Conservation (phyloP, 805 yeast genomes). For the Kuraishia hungarica region DNA sequence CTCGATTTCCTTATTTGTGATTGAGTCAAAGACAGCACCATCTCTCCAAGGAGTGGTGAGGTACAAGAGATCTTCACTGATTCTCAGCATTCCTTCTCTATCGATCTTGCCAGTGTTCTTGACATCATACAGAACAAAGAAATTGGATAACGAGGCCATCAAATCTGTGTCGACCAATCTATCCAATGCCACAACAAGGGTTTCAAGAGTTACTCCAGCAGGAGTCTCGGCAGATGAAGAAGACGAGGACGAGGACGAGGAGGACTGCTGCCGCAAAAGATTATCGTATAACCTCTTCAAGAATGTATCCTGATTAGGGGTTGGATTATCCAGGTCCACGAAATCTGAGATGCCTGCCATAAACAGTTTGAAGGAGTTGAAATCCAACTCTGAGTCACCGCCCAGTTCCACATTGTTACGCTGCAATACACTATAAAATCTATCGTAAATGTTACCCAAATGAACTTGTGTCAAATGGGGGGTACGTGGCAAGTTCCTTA, state of each 20-base stretch:
- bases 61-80: constrained; percentile 81
- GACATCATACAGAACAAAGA: constrained; percentile 67
- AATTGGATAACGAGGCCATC: constrained; percentile 69
- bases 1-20: constrained; percentile 58
- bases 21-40: constrained; percentile 51
- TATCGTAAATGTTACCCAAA: constrained; percentile 69
- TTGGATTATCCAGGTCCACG: constrained; percentile 35
- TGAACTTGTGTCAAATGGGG: constrained; percentile 49
- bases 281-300: constrained; percentile 53
- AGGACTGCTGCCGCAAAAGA: constrained; percentile 35
- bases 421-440: constrained; percentile 71
- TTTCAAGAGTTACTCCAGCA: constrained; percentile 51
- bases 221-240: constrained; percentile 25
- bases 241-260: neutral
- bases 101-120: constrained; percentile 53
- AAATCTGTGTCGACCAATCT: constrained; percentile 62
- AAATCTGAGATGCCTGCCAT: constrained; percentile 78
- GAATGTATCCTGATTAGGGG: constrained; percentile 33
- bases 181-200: constrained; percentile 68
- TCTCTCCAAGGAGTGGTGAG: constrained; percentile 85
- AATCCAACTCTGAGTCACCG: constrained; percentile 59
- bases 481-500: constrained; percentile 76
- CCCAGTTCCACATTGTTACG: constrained; percentile 45
- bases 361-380: constrained; percentile 61
- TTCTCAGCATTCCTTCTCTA: constrained; percentile 69